A percentile compares a stretch with the other conserved stretches of the same genome.
Evolutionary conservation across 306 rosid genomes (phyloP).

Genomic region (Glycine soja): DNA sequence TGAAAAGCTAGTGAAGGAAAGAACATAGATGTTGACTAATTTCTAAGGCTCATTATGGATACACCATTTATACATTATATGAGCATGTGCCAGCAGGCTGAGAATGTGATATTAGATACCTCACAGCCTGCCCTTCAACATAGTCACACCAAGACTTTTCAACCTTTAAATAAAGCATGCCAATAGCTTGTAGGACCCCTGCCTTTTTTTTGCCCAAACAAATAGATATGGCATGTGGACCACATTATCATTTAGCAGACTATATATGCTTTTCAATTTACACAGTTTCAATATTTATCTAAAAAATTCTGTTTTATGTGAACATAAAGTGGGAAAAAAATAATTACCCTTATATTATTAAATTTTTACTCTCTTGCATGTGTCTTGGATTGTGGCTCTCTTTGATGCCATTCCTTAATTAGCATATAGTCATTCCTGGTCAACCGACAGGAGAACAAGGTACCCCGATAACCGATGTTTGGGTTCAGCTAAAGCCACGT

Average conservation of each 20-base stretch:
- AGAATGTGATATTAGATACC: conserved; percentile 37
- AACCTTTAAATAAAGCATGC: conserved; percentile 25
- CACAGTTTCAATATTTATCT: not conserved
- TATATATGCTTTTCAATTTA: conserved; percentile 1
- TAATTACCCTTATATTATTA: not conserved
- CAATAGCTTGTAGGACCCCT: conserved; percentile 23
- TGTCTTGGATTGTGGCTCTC: not conserved
- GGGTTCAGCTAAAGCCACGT: conserved; percentile 21
- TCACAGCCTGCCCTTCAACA: conserved; percentile 2
- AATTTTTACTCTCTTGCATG: not conserved
- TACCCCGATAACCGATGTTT: not conserved
- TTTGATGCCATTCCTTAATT: not conserved
- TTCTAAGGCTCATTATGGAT: conserved; percentile 15
- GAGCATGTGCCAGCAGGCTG: conserved; percentile 33
- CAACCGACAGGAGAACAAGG: conserved; percentile 19
- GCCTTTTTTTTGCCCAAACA: not conserved
- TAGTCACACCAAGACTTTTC: conserved; percentile 25
- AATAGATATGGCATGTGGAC: conserved; percentile 23
- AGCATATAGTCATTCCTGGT: not conserved
- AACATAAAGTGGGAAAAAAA: not conserved
- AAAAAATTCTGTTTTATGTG: not conserved
- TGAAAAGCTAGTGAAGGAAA: conserved; percentile 1
- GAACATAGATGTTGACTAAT: conserved; percentile 28
- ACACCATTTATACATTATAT: not conserved
- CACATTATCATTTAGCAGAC: conserved; percentile 34